These are phyloP conservation scores for Aspergillus sojae DNA, from an alignment of 2,329 filamentous ascomycete genomes.

Conservation along the genomic window DNA sequence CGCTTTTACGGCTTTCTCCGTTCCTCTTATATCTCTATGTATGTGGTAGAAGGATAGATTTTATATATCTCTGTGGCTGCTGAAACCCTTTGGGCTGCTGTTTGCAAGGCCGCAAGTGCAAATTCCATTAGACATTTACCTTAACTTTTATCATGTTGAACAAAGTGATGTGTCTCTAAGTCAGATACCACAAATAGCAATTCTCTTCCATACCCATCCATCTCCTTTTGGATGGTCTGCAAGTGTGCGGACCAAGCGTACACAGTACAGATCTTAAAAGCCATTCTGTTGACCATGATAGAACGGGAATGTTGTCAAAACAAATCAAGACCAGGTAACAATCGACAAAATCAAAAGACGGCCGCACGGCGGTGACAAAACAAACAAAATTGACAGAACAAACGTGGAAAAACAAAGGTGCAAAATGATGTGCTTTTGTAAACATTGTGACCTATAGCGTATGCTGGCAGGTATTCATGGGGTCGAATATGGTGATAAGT, in stretches of 20 bases:
- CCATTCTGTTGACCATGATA: slow-evolving; percentile 18
- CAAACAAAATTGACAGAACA: slow-evolving; percentile 12
- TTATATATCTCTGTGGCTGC: slow-evolving; percentile 3
- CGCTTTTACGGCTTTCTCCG: not conserved
- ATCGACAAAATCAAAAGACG: slow-evolving; percentile 19
- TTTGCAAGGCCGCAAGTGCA: not conserved
- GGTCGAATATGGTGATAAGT: not conserved
- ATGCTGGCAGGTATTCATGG: not conserved
- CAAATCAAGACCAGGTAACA: slow-evolving; percentile 24
- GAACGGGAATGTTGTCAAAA: slow-evolving; percentile 18
- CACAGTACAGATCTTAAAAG: slow-evolving; percentile 20
- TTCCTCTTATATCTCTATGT: not conserved
- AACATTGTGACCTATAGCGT: not conserved
- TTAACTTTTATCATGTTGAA: not conserved
- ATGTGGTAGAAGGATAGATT: slow-evolving; percentile 9
- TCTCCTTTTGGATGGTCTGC: not conserved
- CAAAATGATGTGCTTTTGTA: not conserved
- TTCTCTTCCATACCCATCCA: not conserved
- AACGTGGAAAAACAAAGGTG: slow-evolving; percentile 6
- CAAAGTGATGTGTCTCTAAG: slow-evolving; percentile 13
- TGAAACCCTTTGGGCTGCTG: not conserved
- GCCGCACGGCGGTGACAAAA: slow-evolving; percentile 18
- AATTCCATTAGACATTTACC: slow-evolving; percentile 5
- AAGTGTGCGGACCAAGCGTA: slow-evolving; percentile 6
- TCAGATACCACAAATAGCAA: slow-evolving; percentile 28